Conservation (phyloP, 1,284 basidiomycete species). For the Melampsora americana region DNA sequence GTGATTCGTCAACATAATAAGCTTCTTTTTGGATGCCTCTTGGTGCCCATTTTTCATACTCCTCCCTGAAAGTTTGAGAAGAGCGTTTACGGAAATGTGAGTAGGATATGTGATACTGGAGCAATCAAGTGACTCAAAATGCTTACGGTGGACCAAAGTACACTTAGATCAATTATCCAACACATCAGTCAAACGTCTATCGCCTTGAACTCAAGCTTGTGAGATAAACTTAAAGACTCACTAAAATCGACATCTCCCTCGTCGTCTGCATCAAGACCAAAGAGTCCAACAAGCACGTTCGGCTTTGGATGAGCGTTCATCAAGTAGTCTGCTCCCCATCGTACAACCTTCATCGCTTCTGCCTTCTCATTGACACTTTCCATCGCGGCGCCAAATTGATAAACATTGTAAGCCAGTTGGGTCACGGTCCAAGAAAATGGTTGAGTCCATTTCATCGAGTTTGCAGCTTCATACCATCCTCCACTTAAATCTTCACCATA, state of each 20-base stretch:
- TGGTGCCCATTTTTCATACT: conserved; percentile 7
- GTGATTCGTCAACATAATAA: not conserved
- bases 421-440: not conserved
- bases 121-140: not conserved
- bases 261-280: not conserved
- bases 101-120: no score
- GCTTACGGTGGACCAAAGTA: conserved; percentile 10
- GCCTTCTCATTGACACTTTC: not conserved
- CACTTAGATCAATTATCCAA: not conserved
- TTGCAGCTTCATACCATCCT: conserved; percentile 8
- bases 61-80: not conserved
- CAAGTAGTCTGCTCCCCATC: conserved; percentile 1
- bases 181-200: not conserved
- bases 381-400: not conserved
- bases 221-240: not conserved
- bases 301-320: not conserved
- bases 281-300: conserved; percentile 2
- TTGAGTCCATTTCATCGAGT: conserved; percentile 10
- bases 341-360: not conserved
- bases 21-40: conserved; percentile 1
- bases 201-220: not conserved
- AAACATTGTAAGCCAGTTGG: not conserved
- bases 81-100: no score
- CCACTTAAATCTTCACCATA: conserved; percentile 5
- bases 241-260: not conserved